Evolutionary conservation across 2,329 filamentous ascomycete genomes (phyloP), one percentile per base, ranked within the genome.

Genomic region (Nectriaceae sp.): DNA sequence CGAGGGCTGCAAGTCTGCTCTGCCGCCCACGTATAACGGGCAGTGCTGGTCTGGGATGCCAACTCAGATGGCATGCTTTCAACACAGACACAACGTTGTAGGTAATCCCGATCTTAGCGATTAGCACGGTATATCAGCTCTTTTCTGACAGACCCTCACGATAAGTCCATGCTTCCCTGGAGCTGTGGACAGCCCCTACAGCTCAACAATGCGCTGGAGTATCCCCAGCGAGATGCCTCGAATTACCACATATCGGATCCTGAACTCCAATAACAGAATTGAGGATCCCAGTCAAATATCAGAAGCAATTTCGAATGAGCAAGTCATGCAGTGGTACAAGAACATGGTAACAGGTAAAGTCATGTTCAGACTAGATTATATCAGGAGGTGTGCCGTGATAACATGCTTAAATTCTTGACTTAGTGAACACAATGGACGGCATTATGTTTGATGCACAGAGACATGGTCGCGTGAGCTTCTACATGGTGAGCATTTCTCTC

Each of bases 391-490:
- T n/a, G n/a, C n/a, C n/a, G n/a, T n/a, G n/a, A n/a, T n/a, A n/a
- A n/a, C n/a, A n/a, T n/a, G n/a, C n/a, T n/a, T n/a, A n/a, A n/a
- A 5, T 18, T 10, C 15, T n/a, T 22, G 2, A 22, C 26, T 16
- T 4, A 50, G 53, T 83, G 13, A 80, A 85, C 52, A 86, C 96
- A 57, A 90, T 96, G 89, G 92, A 96, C 65, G 70, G 91, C 42
- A 87, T 96, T 64, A 96, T 96, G 90, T 95, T 93, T 63, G 91
- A 96, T 64, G 90, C 91, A 1, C 91, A 96, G 70, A 79, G 91
- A 38, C 91, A 96, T 69, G 90, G 90, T 18, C 82, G 89, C 21
- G 73, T 94, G 42, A 90, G 85, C 67, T 97, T 97, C 71, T 97
- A 96, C 70, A 96, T 96, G 88, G 90, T 90, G 67, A 89, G 86